These are phyloP conservation scores for Lablab purpureus DNA, from an alignment of 306 rosid species.

Conservation along the genomic window DNA sequence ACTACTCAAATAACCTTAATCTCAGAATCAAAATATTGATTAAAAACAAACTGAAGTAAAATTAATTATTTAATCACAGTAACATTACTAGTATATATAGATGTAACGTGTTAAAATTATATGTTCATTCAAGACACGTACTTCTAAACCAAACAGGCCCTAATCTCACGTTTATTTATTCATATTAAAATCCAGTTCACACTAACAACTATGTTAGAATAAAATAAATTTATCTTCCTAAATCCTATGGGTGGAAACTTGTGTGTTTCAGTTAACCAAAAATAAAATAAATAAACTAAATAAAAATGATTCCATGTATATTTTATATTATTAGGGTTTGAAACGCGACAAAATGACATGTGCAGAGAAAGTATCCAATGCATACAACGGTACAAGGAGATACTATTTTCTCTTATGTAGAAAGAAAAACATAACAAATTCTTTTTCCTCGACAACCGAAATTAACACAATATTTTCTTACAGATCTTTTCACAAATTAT, in stretches of 20 bases:
- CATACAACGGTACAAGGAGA: slow-evolving; percentile 39
- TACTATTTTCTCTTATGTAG: not conserved
- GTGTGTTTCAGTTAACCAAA: not conserved
- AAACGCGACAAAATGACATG: slow-evolving; percentile 53
- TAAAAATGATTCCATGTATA: slow-evolving; percentile 24
- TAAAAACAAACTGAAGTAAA: too few species aligned
- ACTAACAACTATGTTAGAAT: not conserved
- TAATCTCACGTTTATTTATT: too few species aligned
- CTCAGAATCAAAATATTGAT: not conserved
- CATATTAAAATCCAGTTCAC: not conserved
- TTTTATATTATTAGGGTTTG: slow-evolving; percentile 28
- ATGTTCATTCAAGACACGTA: too few species aligned
- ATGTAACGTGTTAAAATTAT: too few species aligned
- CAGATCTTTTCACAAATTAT: not conserved
- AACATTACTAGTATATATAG: too few species aligned
- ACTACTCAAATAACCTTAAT: too few species aligned
- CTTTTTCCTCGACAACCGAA: slow-evolving; percentile 2
- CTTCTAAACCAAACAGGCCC: too few species aligned
- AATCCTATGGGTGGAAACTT: slow-evolving; percentile 10
- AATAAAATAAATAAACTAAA: not conserved
- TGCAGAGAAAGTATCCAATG: slow-evolving; percentile 55
- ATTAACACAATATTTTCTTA: slow-evolving; percentile 2
- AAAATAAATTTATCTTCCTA: not conserved
- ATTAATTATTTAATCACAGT: not conserved
- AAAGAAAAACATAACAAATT: not conserved